Evolutionary conservation across 2,329 filamentous ascomycete species (phyloP), one percentile per base, ranked within the genome.

Genomic region (Teratosphaeria nubilosa): DNA sequence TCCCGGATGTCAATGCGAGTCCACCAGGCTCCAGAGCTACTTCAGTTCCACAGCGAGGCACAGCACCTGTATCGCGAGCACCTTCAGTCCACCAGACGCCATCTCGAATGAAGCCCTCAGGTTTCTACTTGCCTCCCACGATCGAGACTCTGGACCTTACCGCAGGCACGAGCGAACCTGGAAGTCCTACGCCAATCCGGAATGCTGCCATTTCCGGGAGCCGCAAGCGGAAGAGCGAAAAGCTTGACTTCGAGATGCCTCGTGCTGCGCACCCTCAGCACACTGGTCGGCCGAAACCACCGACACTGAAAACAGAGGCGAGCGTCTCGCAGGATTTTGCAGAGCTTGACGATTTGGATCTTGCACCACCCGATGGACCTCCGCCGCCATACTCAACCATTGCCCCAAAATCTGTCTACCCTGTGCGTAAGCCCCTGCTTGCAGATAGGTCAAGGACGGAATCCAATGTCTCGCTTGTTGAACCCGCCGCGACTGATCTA

Each of bases 221-320:
- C 7, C 73, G 72, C 58, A 79, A 78, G 65, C 70, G 77, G 51
- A 78, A 77, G 65, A 78, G 76, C 63, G 73, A 75, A n/a, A 76
- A 77, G 57, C 72, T 70, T 53, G 73, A 72, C 34, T 61, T 63
- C 30, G 71, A 71, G 34, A 51, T 63, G 24, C 14, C 54, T 51
- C 22, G 41, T 55, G 22, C 60, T 51, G 13, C 37, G 34, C 34
- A 56, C 27, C 34, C 50, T 10, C 55, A 56, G 34, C 58, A 55
- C 25, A 41, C 27, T 5, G 13, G 10, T 14, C 16, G 37, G 20
- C 32, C 20, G 6, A 27, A 27, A 20, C 24, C 50, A 13, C 22
- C 25, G 31, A 22, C 30, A n/a, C 16, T 34, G 51, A 7, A 34
- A 9, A 30, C 48, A 52, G 34, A 54, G 24, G 41, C 45, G 20